These are phyloP conservation scores for Acorus gramineus DNA, from an alignment of 106 monocot species.

Conservation along the genomic window DNA sequence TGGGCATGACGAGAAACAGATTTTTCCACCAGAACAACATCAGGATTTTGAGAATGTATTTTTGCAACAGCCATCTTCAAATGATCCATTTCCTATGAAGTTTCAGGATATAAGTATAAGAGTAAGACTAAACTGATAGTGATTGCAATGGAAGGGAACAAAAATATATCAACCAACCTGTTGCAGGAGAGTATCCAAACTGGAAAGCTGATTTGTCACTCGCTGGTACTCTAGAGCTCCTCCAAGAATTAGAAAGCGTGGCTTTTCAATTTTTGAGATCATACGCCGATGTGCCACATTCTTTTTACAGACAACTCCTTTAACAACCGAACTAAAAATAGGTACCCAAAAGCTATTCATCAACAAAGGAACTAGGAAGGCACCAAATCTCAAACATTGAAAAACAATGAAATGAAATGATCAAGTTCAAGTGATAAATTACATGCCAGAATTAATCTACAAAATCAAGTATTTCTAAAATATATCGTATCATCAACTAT, in stretches of 20 bases:
- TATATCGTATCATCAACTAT: no score
- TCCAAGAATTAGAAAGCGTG: constrained; percentile 73
- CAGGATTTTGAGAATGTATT: constrained; percentile 73
- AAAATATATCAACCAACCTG: constrained; percentile 35
- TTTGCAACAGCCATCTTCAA: constrained; percentile 97
- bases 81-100: constrained; percentile 69
- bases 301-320: constrained; percentile 91
- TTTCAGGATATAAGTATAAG: no score
- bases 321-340: constrained; percentile 57
- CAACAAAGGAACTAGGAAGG: background rate
- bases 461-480: no score
- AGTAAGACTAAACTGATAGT: no score
- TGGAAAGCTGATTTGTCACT: constrained; percentile 67
- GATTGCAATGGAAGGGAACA: no score
- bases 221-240: constrained; percentile 94
- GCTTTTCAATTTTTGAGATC: constrained; percentile 61
- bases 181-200: constrained; percentile 89
- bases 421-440: background rate
- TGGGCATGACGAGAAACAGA: constrained; percentile 85
- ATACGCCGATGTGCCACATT: constrained; percentile 81
- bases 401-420: background rate
- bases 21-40: constrained; percentile 79
- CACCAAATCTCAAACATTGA: constrained; percentile 15
- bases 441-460: no score
- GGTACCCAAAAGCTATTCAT: no score